Conservation (phyloP, 345 rosid genomes). For the Brassica nigra region DNA sequence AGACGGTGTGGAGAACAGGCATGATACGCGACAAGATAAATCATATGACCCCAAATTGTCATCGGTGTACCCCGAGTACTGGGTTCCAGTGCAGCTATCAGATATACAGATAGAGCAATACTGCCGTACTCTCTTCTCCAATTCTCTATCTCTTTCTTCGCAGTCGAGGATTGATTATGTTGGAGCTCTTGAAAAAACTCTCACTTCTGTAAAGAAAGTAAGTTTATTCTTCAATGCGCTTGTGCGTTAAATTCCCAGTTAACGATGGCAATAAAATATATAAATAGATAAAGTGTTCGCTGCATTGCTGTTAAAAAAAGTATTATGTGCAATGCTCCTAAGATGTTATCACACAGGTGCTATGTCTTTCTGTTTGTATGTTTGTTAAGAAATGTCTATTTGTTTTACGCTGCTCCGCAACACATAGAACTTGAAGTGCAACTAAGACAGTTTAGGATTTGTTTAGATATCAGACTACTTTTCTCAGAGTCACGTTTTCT, state of each 20-base stretch:
- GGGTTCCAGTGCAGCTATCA: slow-evolving; percentile 90
- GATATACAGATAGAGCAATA: slow-evolving; percentile 88
- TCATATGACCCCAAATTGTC: slow-evolving; percentile 48
- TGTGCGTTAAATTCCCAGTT: slow-evolving; percentile 6
- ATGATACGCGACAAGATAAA: slow-evolving; percentile 29
- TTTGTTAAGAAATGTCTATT: slow-evolving; percentile 14
- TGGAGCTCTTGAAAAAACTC: slow-evolving; percentile 60
- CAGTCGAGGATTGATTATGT: slow-evolving; percentile 56
- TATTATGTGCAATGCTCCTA: slow-evolving; percentile 14
- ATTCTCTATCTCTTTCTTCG: slow-evolving; percentile 58
- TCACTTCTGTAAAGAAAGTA: slow-evolving; percentile 70
- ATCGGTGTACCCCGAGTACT: slow-evolving; percentile 72
- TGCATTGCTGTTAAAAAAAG: slow-evolving; percentile 12
- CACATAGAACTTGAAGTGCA: slow-evolving; percentile 21
- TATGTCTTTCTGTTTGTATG: slow-evolving; percentile 10
- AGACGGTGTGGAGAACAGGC: slow-evolving; percentile 37
- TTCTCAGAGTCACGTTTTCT: slow-evolving; percentile 8
- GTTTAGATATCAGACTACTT: slow-evolving; percentile 15
- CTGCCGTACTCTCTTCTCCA: slow-evolving; percentile 66
- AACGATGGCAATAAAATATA: neutral
- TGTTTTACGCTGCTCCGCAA: neutral
- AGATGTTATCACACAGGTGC: slow-evolving; percentile 19
- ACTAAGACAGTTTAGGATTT: slow-evolving; percentile 22
- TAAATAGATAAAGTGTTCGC: slow-evolving; percentile 10
- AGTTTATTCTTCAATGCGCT: slow-evolving; percentile 14